Evolutionary conservation across 129 eudicot species (phyloP), one percentile per base, ranked within the genome.

Genomic region (Lonicera japonica): DNA sequence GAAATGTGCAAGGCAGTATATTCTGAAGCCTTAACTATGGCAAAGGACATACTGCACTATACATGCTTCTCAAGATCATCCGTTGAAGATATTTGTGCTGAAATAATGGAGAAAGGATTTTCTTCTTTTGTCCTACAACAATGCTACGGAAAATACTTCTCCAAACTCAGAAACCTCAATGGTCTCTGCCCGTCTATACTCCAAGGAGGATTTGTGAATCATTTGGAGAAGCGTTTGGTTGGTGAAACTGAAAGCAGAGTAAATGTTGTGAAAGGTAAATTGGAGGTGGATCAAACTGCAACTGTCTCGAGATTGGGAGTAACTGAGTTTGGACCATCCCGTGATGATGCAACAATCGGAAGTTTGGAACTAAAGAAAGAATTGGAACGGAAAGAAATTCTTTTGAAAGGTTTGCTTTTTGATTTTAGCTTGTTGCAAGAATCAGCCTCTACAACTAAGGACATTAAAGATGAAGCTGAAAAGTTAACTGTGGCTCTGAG

Each of bases 341-440:
- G 68, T 54, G 65, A 56, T 66, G 70, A 73, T 38, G 25, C 67
- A 45, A 56, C 55, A 36, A 60, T 21, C 23, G 80, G 81, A 61
- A 82, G 57, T 64, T 62, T 77, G 66, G 75, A 77, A 23, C 82
- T 89, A 46, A 68, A 69, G 71, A 82, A 64, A 70, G 88, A 89
- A 67, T 61, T 89, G 60, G 70, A 80, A 68, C 70, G 88, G 0
- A 86, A 86, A 64, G 78, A 72, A 15, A 57, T 70, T 62, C 43
- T 85, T 64, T 60, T 89, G 74, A 80, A 83, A 70, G 97, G 97
- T 56, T 57, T 89, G 56, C 78, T 86, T 57, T 86, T 89, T 23
- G 97, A 89, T 73, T 75, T 86, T 56, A 89, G 91, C 60, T 75
- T 89, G 83, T 73, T 89, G 67, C 97, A 89, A 68, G 97, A 89